These are phyloP conservation scores for Ramalina peruviana DNA, from an alignment of 495 filamentous ascomycete genomes.

Conservation along the genomic window DNA sequence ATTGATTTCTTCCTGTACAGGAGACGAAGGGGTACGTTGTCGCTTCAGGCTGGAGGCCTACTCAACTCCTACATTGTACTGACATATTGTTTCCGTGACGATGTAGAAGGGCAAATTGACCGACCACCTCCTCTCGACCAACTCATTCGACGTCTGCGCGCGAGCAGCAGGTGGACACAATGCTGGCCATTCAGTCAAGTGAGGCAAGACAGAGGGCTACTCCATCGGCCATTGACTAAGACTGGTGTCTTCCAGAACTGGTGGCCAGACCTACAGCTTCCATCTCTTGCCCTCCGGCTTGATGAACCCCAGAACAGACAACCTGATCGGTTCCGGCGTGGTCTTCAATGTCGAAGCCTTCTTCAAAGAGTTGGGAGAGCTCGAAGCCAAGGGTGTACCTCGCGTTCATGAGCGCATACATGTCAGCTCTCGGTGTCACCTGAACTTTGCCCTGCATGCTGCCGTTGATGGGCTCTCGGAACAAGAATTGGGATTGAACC, in stretches of 20 bases:
- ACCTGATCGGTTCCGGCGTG: conserved; percentile 74
- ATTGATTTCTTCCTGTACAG: too few species aligned
- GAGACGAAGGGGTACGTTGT: too few species aligned
- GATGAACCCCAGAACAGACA: conserved; percentile 59
- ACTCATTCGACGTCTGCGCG: conserved; percentile 40
- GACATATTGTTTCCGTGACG: background rate
- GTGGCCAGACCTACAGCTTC: conserved; percentile 50
- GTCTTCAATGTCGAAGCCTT: conserved; percentile 55
- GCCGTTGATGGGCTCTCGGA: conserved; percentile 75
- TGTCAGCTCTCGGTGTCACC: conserved; percentile 68
- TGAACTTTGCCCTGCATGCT: conserved; percentile 74
- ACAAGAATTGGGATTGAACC: conserved; percentile 43
- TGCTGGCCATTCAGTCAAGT: conserved; percentile 27
- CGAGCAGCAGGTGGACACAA: conserved; percentile 60
- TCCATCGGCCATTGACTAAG: conserved; percentile 21
- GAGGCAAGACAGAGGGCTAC: conserved; percentile 10
- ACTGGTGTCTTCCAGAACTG: conserved; percentile 31
- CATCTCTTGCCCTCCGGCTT: conserved; percentile 58
- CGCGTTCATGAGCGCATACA: conserved; percentile 53
- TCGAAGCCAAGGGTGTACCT: conserved; percentile 56
- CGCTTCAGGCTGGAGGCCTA: too few species aligned
- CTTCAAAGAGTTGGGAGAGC: conserved; percentile 67
- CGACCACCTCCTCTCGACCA: conserved; percentile 41
- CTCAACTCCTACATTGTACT: background rate
- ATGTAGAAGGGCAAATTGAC: conserved; percentile 51